phyloP scores from a whole-genome alignment of 2,329 filamentous ascomycete species.

The Claviceps pazoutovae region DNA sequence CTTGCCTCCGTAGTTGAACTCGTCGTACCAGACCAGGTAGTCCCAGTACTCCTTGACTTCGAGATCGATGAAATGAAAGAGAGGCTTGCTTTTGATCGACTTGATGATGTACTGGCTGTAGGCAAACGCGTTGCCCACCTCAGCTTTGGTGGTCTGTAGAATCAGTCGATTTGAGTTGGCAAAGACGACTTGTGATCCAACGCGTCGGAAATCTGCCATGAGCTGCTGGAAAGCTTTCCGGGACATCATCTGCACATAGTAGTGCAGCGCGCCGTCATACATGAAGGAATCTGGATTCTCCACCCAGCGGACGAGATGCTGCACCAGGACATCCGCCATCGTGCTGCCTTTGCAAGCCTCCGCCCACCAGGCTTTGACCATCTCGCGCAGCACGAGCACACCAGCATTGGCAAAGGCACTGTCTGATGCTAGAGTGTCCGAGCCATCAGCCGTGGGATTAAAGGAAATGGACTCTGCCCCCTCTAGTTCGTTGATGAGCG shows the following conservation, averaged over 20 bases:
- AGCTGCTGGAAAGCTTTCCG: slow-evolving; percentile 93
- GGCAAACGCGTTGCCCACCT: slow-evolving; percentile 91
- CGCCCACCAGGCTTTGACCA: slow-evolving; percentile 98
- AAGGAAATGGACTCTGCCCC: slow-evolving; percentile 77
- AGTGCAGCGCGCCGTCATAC: slow-evolving; percentile 85
- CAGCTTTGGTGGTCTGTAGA: slow-evolving; percentile 88
- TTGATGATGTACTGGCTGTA: slow-evolving; percentile 98
- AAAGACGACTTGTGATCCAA: slow-evolving; percentile 92
- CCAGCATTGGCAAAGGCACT: slow-evolving; percentile 88
- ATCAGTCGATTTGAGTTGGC: slow-evolving; percentile 80
- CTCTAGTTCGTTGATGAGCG: slow-evolving; percentile 91
- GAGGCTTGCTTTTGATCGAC: slow-evolving; percentile 85
- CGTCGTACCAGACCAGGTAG: slow-evolving; percentile 96
- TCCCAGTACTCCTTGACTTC: slow-evolving; percentile 99
- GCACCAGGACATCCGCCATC: slow-evolving; percentile 96
- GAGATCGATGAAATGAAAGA: slow-evolving; percentile 94
- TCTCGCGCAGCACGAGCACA: slow-evolving; percentile 81
- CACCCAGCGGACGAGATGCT: slow-evolving; percentile 94
- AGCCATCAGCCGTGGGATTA: slow-evolving; percentile 39
- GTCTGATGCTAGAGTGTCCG: slow-evolving; percentile 57
- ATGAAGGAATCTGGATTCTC: slow-evolving; percentile 87
- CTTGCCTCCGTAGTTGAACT: slow-evolving; percentile 96
- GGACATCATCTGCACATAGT: slow-evolving; percentile 98
- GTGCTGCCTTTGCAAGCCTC: slow-evolving; percentile 80
- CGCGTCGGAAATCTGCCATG: slow-evolving; percentile 89